phyloP scores from a whole-genome alignment of 2,329 filamentous ascomycete species.

The Alternaria dauci region DNA sequence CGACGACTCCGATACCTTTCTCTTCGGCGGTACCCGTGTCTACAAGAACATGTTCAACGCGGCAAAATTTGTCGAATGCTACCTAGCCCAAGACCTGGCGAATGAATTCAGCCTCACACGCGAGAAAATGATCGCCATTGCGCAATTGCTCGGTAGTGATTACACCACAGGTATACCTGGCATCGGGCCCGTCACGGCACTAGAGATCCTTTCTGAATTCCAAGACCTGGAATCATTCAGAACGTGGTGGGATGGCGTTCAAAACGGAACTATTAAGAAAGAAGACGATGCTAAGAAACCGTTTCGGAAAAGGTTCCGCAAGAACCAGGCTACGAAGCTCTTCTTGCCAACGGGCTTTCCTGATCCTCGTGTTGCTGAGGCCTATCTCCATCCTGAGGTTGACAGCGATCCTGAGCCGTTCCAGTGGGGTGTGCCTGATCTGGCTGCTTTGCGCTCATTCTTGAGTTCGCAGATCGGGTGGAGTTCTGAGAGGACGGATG shows the following conservation, averaged over 20 bases:
- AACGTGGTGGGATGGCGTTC: constrained; percentile 86
- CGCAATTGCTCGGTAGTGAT: constrained; percentile 90
- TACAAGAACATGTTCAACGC: constrained; percentile 99
- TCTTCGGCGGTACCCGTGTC: constrained; percentile 93
- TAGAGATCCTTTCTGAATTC: constrained; percentile 95
- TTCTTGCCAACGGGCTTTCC: constrained; percentile 87
- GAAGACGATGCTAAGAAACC: constrained; percentile 62
- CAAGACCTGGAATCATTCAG: constrained; percentile 77
- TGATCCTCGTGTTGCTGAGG: constrained; percentile 76
- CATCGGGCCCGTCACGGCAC: constrained; percentile 90
- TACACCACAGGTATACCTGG: constrained; percentile 93
- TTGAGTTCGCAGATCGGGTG: constrained; percentile 94
- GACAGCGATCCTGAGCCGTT: constrained; percentile 80
- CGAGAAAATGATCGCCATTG: constrained; percentile 86
- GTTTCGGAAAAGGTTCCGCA: constrained; percentile 88
- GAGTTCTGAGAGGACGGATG: constrained; percentile 89
- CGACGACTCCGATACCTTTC: constrained; percentile 94
- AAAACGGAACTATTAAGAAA: constrained; percentile 70
- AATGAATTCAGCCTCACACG: constrained; percentile 87
- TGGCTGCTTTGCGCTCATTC: constrained; percentile 83
- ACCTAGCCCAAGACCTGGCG: constrained; percentile 82
- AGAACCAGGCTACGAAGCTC: constrained; percentile 79
- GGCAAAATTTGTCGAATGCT: constrained; percentile 98
- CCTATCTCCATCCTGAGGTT: constrained; percentile 87
- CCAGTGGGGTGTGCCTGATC: constrained; percentile 94